A percentile compares a stretch with the other conserved stretches of the same genome.
These are phyloP conservation scores for Termitomyces sp. DNA, from an alignment of 768 basidiomycete species.

Conservation along the genomic window DNA sequence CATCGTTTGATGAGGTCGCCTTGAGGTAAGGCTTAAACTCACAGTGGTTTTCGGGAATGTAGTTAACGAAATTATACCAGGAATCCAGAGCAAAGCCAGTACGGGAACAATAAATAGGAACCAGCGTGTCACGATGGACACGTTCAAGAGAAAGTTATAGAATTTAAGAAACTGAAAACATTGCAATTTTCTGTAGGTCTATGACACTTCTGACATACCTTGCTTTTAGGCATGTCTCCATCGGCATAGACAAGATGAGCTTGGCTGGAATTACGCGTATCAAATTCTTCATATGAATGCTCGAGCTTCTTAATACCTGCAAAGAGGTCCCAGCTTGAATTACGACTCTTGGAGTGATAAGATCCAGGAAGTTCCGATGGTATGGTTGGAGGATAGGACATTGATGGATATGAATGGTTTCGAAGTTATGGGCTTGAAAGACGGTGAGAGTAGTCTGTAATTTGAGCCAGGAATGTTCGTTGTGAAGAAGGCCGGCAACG, in stretches of 20 bases:
- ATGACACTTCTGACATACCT: conserved; percentile 29
- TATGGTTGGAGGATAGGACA: conserved; percentile 10
- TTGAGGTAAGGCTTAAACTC: conserved; percentile 14
- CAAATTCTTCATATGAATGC: conserved; percentile 55
- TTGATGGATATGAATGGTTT: conserved; percentile 1
- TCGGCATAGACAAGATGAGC: conserved; percentile 54
- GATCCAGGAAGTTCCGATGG: conserved; percentile 8
- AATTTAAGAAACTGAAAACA: conserved; percentile 48
- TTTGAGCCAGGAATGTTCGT: conserved; percentile 6
- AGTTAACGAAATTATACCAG: conserved; percentile 65
- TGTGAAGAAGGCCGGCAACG: neutral
- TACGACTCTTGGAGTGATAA: conserved; percentile 17
- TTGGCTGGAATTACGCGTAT: conserved; percentile 48
- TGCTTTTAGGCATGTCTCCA: conserved; percentile 57
- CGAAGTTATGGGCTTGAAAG: neutral
- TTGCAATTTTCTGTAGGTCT: neutral
- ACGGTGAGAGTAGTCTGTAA: neutral
- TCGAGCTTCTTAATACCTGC: conserved; percentile 50
- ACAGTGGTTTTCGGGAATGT: conserved; percentile 47
- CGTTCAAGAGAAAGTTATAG: conserved; percentile 73
- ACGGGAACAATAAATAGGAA: conserved; percentile 74
- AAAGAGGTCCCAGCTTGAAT: conserved; percentile 48
- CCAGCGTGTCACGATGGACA: conserved; percentile 80
- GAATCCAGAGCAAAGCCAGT: conserved; percentile 65
- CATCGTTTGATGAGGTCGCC: neutral